Conservation (phyloP, 192 early-diverging fungal genomes). For the Allomyces arbusculus region DNA sequence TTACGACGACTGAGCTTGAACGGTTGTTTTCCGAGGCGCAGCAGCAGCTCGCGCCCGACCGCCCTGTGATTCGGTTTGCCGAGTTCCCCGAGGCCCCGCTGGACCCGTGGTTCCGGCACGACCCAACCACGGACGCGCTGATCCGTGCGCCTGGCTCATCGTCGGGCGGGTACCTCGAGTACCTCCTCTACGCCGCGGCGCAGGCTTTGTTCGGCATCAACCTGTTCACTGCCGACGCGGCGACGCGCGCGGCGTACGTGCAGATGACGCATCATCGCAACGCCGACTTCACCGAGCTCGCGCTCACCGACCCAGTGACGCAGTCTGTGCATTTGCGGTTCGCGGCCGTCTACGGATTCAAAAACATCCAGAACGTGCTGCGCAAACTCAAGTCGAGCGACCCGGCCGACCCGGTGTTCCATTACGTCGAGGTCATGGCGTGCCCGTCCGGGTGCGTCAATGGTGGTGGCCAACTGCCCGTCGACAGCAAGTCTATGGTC, state of each 20-base stretch:
- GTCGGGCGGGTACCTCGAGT: conserved; percentile 81
- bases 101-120: not conserved
- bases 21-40: conserved; percentile 40
- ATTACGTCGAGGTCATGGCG: conserved; percentile 94
- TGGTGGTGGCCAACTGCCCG: conserved; percentile 73
- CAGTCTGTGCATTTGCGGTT: conserved; percentile 46
- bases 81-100: not conserved
- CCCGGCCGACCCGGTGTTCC: conserved; percentile 29
- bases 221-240: conserved; percentile 30
- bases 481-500: not conserved
- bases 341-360: conserved; percentile 80
- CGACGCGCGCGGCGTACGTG: conserved; percentile 25
- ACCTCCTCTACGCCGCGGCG: conserved; percentile 66
- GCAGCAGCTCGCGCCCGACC: not conserved
- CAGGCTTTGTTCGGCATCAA: conserved; percentile 48
- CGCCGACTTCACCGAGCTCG: conserved; percentile 56
- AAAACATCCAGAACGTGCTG: conserved; percentile 93
- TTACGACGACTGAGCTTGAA: conserved; percentile 85
- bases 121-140: conserved; percentile 9
- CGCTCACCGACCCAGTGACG: conserved; percentile 22
- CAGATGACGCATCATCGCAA: conserved; percentile 54
- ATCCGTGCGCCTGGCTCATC: conserved; percentile 54
- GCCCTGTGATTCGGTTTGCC: not conserved
- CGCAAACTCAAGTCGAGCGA: conserved; percentile 75
- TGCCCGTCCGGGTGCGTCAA: conserved; percentile 95